Evolutionary conservation across 1,284 basidiomycete genomes (phyloP).

Genomic region (Pseudozyma hubeiensis): DNA sequence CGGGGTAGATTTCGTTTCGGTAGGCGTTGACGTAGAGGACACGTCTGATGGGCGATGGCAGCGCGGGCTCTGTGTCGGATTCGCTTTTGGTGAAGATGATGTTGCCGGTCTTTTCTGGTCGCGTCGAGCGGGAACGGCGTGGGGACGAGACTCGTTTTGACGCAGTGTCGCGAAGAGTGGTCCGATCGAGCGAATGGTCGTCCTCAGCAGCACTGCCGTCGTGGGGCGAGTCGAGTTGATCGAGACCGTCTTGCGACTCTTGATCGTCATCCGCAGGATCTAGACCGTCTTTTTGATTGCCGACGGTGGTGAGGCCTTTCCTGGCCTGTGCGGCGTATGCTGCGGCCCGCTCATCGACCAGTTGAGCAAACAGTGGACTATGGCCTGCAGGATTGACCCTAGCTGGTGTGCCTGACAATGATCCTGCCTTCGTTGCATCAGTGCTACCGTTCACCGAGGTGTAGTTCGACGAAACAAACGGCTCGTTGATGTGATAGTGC

Average conservation of each 20-base stretch:
- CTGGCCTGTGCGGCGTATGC: constrained; percentile 27
- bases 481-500: constrained; percentile 30
- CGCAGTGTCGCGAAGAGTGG: neutral
- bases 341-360: constrained; percentile 35
- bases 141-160: neutral
- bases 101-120: constrained; percentile 71
- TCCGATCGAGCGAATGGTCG: neutral
- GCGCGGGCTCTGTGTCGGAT: constrained; percentile 69
- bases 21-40: constrained; percentile 88
- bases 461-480: constrained; percentile 26
- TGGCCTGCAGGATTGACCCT: constrained; percentile 9
- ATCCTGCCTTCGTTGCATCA: constrained; percentile 8
- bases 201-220: constrained; percentile 26
- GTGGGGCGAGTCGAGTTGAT: constrained; percentile 25
- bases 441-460: constrained; percentile 34
- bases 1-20: constrained; percentile 81
- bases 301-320: constrained; percentile 49
- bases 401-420: constrained; percentile 4
- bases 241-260: constrained; percentile 44
- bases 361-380: constrained; percentile 31
- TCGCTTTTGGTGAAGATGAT: constrained; percentile 76
- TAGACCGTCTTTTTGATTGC: constrained; percentile 55
- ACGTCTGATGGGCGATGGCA: constrained; percentile 69
- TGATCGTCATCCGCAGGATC: constrained; percentile 54
- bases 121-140: neutral